These are phyloP conservation scores for Iodosphaeria phyllophila DNA, from an alignment of 2,329 filamentous ascomycete genomes.

Conservation along the genomic window DNA sequence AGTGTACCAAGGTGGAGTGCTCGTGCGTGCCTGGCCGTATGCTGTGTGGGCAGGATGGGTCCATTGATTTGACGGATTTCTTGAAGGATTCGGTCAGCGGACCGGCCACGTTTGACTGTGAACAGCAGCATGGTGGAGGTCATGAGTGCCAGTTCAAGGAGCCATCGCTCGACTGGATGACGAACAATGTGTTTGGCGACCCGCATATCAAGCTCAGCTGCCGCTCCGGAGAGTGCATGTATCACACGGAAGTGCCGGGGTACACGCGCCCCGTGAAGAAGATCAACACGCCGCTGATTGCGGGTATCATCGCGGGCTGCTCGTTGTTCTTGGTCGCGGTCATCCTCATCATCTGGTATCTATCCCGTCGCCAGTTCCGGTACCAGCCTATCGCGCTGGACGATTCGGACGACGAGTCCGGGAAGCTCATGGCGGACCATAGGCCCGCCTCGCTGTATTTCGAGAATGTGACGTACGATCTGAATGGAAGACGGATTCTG, in stretches of 20 bases:
- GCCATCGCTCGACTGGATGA: slow-evolving; percentile 80
- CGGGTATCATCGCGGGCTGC: slow-evolving; percentile 73
- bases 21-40: slow-evolving; percentile 80
- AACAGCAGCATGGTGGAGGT: slow-evolving; percentile 39
- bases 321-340: slow-evolving; percentile 78
- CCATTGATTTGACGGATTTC: slow-evolving; percentile 84
- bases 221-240: slow-evolving; percentile 76
- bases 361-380: slow-evolving; percentile 54
- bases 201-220: slow-evolving; percentile 72
- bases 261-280: slow-evolving; percentile 77
- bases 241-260: slow-evolving; percentile 81
- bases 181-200: slow-evolving; percentile 78
- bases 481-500: slow-evolving; percentile 80
- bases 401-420: slow-evolving; percentile 74
- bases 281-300: slow-evolving; percentile 94
- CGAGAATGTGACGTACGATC: slow-evolving; percentile 65
- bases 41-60: slow-evolving; percentile 81
- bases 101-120: slow-evolving; percentile 68
- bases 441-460: slow-evolving; percentile 81
- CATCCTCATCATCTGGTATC: slow-evolving; percentile 70
- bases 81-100: slow-evolving; percentile 67
- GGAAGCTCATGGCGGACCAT: slow-evolving; percentile 78
- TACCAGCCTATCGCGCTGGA: slow-evolving; percentile 67
- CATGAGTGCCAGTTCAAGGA: slow-evolving; percentile 72
- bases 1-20: slow-evolving; percentile 71